These are phyloP conservation scores for Graphilbum fragrans DNA, from an alignment of 2,329 filamentous ascomycete genomes.

Conservation along the genomic window DNA sequence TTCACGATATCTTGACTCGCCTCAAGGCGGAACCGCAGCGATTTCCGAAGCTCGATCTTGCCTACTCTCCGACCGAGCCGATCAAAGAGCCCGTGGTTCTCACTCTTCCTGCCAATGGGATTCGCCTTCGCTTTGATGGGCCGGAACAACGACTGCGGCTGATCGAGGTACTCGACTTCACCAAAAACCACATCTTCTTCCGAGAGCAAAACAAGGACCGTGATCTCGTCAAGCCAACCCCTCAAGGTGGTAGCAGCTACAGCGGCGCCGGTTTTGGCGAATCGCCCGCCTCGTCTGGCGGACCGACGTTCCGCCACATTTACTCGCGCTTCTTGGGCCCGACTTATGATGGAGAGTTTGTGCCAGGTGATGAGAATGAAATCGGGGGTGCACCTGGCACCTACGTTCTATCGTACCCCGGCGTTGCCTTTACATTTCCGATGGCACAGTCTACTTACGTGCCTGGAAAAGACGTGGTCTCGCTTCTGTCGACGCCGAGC, in stretches of 20 bases:
- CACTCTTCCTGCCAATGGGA: conserved; percentile 68
- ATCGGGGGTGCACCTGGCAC: conserved; percentile 45
- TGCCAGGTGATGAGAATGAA: conserved; percentile 43
- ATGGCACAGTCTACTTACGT: conserved; percentile 65
- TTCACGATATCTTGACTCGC: conserved; percentile 79
- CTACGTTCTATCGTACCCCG: conserved; percentile 89
- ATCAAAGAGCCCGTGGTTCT: conserved; percentile 65
- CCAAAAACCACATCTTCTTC: conserved; percentile 72
- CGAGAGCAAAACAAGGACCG: conserved; percentile 53
- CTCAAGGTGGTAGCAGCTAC: conserved; percentile 2
- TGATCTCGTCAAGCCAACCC: conserved; percentile 58
- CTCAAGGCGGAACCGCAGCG: conserved; percentile 76
- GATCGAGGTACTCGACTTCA: conserved; percentile 85
- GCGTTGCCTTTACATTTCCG: conserved; percentile 85
- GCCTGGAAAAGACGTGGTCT: conserved; percentile 68
- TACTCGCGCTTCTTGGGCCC: conserved; percentile 91
- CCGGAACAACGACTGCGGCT: conserved; percentile 82
- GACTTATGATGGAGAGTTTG: conserved; percentile 87
- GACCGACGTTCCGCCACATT: conserved; percentile 76
- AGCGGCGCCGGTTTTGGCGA: neutral
- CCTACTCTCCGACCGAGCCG: conserved; percentile 65
- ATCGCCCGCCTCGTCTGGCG: conserved; percentile 17
- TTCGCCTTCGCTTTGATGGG: conserved; percentile 87
- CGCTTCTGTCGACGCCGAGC: conserved; percentile 66
- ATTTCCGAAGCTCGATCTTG: conserved; percentile 73